Base-by-base conservation (phyloP, 257 asterid species). In the Cruciata laevipes region DNA sequence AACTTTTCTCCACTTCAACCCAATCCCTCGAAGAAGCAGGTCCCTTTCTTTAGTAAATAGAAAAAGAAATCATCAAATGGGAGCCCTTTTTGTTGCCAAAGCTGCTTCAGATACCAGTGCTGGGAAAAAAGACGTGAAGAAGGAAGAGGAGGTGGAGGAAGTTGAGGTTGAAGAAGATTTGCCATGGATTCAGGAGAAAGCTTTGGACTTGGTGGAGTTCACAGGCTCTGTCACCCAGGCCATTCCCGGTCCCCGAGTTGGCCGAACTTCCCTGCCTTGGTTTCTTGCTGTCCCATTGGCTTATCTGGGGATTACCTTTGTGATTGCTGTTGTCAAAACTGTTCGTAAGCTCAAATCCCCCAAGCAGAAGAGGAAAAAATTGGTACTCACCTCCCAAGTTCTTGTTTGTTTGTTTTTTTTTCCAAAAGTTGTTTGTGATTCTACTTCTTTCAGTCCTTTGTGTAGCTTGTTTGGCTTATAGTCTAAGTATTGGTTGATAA, bases 181-280 rank as follows among this genome's bases (percentile, higher is more conserved):
- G 74, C 97, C 99, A 2, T 93, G 99, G 99, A 86, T 93, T 72
- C 97, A 88, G 81, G 99, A 93, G 81, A 93, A 93, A 86, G 99
- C 99, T 25, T 63, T 93, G 82, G 99, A 93, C 79, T 69, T 90
- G 73, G 97, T 93, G 24, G 96, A 93, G 77, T 93, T 93, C 75
- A 88, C 97, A 0, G 97, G 99, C 72, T 84, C 96, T 32, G 95
- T 93, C 56, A 86, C 97, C 0, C 97, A 90, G 85, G 91, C 99
- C 12, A 78, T 93, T 77, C 99, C 99, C 1, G 99, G 99, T 6
- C 99, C 99, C 12, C 84, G 99, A 10, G 96, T 93, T 16, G 99
- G 95, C 17, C 75, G 66, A 72, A 90, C 88, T 90, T 83, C 95
- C 61, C 72, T 93, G 56, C 97, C 99, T 8, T 93, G 99, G 99